Percentiles rank a stretch among this genome's conserved stretches.
Conservation (phyloP, 2,329 filamentous ascomycete genomes). For the Torrubiellomyces zombiae region DNA sequence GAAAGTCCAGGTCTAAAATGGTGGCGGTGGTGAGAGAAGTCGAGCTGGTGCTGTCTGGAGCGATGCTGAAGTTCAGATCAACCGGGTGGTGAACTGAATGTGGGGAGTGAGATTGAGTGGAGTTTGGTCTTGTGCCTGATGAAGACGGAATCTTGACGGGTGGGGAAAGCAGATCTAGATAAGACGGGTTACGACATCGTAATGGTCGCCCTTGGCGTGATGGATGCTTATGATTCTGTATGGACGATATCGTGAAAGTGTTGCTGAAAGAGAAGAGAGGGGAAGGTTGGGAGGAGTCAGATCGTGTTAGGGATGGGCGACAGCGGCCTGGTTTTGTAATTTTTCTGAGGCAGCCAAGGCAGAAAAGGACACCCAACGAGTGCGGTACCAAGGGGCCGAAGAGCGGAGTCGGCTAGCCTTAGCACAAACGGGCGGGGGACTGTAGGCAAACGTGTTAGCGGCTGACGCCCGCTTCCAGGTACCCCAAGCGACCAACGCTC, state of each 20-base stretch:
- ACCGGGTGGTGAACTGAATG: slow-evolving; percentile 38
- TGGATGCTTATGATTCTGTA: slow-evolving; percentile 12
- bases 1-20: slow-evolving; percentile 48
- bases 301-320: no score
- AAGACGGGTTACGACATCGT: slow-evolving; percentile 43
- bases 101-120: slow-evolving; percentile 29
- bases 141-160: slow-evolving; percentile 39
- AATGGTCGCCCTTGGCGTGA: slow-evolving; percentile 22
- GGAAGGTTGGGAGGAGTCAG: slow-evolving; percentile 12
- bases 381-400: slow-evolving; percentile 5
- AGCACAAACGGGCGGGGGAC: neutral
- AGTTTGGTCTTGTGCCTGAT: slow-evolving; percentile 22
- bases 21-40: slow-evolving; percentile 38
- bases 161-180: slow-evolving; percentile 19
- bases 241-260: slow-evolving; percentile 17
- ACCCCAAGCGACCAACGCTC: no score
- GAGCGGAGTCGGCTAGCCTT: slow-evolving; percentile 1
- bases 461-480: slow-evolving; percentile 2
- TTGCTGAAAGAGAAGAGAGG: slow-evolving; percentile 13
- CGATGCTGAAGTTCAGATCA: slow-evolving; percentile 52
- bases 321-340: slow-evolving; percentile 30
- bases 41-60: slow-evolving; percentile 38
- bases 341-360: slow-evolving; percentile 29
- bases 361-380: slow-evolving; percentile 4
- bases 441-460: slow-evolving; percentile 1